Evolutionary conservation across 352 stramenopile genomes (phyloP).

Genomic region (Phytophthora boehmeriae): DNA sequence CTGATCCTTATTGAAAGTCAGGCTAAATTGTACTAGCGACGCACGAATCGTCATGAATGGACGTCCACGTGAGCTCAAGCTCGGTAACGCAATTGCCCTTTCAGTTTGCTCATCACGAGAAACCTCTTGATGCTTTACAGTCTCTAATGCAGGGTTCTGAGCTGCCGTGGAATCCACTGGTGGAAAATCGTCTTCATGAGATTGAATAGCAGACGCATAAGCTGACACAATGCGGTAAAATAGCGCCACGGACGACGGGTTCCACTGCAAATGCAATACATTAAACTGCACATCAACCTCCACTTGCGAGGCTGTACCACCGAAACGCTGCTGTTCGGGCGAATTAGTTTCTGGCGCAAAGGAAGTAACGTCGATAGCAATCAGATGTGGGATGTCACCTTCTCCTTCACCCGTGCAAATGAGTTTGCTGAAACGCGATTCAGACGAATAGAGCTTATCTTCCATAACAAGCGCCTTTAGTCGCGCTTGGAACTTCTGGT

Average conservation of each 20-base stretch:
- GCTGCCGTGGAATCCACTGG: conserved; percentile 12
- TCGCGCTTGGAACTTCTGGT: conserved; percentile 54
- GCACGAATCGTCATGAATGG: conserved; percentile 48
- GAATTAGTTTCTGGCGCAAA: conserved; percentile 30
- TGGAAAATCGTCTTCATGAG: conserved; percentile 29
- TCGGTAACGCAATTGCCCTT: conserved; percentile 4
- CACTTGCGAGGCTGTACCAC: conserved; percentile 30
- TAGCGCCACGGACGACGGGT: conserved; percentile 80
- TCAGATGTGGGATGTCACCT: conserved; percentile 40
- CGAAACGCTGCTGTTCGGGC: conserved; percentile 2
- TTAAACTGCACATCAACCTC: conserved; percentile 69
- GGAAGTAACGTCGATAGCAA: conserved; percentile 54
- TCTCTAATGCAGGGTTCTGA: not conserved
- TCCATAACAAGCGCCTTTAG: conserved; percentile 71
- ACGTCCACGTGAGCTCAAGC: conserved; percentile 19
- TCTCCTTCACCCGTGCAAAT: conserved; percentile 56
- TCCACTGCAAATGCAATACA: conserved; percentile 83
- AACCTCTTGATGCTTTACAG: not conserved
- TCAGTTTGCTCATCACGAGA: conserved; percentile 9
- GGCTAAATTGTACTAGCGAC: conserved; percentile 74
- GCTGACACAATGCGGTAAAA: conserved; percentile 72
- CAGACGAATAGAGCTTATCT: conserved; percentile 58
- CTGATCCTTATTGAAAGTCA: conserved; percentile 88
- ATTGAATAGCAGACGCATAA: conserved; percentile 61
- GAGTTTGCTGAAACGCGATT: conserved; percentile 66